Evolutionary conservation across 2,329 filamentous ascomycete genomes (phyloP), one percentile per base, ranked within the genome.

Genomic region (Rutstroemia sp.): DNA sequence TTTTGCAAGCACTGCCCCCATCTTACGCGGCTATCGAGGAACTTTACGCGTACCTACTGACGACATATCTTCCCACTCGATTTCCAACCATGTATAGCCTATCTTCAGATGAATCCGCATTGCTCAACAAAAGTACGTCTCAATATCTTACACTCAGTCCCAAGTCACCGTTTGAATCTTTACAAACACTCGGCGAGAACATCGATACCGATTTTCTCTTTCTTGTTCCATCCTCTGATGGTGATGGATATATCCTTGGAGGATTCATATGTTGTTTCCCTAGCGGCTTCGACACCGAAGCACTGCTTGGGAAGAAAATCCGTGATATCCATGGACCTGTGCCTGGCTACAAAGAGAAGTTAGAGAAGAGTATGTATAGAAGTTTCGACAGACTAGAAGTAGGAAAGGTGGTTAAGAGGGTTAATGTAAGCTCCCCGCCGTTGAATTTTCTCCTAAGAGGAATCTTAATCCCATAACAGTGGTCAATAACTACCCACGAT

Each of bases 131-230:
- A 2, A 71, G 74, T 8, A 81, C 77, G 7, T 65, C 67, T 5
- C 68, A 73, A 34, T 61, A 68, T 2, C 70, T 79, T 4, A 73
- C 76, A 0, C 65, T 76, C 0, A 60, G 56, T 2, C 59, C 71
- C 1, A 59, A 70, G 1, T 58, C 67, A 1, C 70, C 73, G 0
- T 58, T 68, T 7, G 61, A 65, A 23, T 76, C 77, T 0, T 72
- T 84, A 2, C 64, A 72, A 46, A 73, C 73, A 3, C 68, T 86
- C 0, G 76, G 75, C 30, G 69, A 71, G 10, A 77, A 78, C 52
- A 68, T 86, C 25, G 83, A 86, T 61, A 76, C 78, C 47, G 83
- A 86, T 54, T 80, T 84, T 64, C 69, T 86, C 3, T 68, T 86
- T 58, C 73, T 86, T 0, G 69, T 83, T 0, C 78, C 78, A 0